Base-by-base conservation (phyloP, 192 early-diverging fungal species). In the Podila clonocystis region DNA sequence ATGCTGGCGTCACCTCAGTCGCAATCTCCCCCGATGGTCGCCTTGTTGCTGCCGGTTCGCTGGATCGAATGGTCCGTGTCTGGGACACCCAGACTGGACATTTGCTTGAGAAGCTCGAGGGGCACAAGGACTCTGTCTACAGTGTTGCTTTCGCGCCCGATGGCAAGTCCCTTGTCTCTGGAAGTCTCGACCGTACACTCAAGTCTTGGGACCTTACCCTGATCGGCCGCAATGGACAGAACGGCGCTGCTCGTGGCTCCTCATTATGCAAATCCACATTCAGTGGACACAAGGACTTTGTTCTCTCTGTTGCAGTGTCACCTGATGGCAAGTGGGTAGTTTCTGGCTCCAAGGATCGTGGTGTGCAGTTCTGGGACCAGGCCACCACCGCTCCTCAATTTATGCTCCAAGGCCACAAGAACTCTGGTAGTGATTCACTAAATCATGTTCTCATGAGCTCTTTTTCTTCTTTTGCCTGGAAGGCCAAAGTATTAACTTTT, bases 121-220 rank as follows among this genome's bases (percentile, higher is more conserved):
- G 97, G 0, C 97, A 99, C 87, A 93, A 94, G 75, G 95, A 98
- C 82, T 95, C 93, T 59, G 97, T 99, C 17, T 98, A 99, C 72
- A 93, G 94, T 8, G 96, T 99, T 38, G 94, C 97, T 3, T 98
- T 99, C 73, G 91, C 94, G 48, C 95, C 95, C 6, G 95, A 98
- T 85, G 97, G 97, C 20, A 90, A 91, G 75, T 92, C 94, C 15
- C 90, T 99, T 17, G 93, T 97, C 17, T 95, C 94, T 63, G 97
- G 97, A 31, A 93, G 93, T 62, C 86, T 98, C 73, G 97, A 99
- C 85, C 93, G 93, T 82, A 95, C 96, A 31, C 74, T 98, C 64
- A 94, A 92, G 58, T 88, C 98, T 41, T 99, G 97, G 97, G 94
- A 99, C 68, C 82, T 98, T 70, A 88, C 85, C 30, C 63, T 86